A percentile compares a stretch with the other conserved stretches of the same genome.
Conservation (phyloP, 331 rosid species). For the Malus hybrid region DNA sequence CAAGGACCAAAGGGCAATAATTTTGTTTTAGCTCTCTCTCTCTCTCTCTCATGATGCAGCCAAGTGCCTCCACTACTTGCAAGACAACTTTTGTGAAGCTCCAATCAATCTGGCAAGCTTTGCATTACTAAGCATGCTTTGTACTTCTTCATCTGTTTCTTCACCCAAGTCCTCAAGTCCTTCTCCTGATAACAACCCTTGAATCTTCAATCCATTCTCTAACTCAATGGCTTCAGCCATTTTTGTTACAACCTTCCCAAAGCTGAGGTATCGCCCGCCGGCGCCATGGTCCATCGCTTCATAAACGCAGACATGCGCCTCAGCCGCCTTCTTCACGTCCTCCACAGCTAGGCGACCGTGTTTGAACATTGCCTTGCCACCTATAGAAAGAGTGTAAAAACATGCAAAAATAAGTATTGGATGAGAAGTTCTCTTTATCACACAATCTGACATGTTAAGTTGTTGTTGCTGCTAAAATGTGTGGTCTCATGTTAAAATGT, state of each 20-base stretch:
- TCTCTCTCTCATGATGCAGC: not conserved
- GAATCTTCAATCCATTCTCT: not conserved
- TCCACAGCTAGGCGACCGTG: not conserved
- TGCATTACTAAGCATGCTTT: conserved; percentile 3
- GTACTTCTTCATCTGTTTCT: not conserved
- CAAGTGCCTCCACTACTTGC: not conserved
- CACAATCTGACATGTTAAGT: not conserved
- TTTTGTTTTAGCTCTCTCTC: not conserved
- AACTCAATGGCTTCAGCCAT: conserved; percentile 4
- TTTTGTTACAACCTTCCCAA: not conserved
- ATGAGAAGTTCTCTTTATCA: not conserved
- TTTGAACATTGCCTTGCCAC: not conserved
- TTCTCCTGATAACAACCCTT: not conserved
- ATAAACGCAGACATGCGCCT: not conserved
- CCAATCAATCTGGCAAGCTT: conserved; percentile 2
- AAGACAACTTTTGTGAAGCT: not conserved
- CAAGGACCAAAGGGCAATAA: not conserved
- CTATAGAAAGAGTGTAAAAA: not conserved
- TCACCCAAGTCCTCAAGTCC: not conserved
- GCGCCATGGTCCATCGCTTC: conserved; percentile 12
- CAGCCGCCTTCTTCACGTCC: not conserved
- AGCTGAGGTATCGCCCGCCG: conserved; percentile 9
- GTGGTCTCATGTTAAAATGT: not conserved
- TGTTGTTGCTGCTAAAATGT: not conserved
- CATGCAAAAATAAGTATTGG: too few species aligned